Evolutionary conservation across 805 yeast species (phyloP).

Genomic region (Priceomyces haplophilus): DNA sequence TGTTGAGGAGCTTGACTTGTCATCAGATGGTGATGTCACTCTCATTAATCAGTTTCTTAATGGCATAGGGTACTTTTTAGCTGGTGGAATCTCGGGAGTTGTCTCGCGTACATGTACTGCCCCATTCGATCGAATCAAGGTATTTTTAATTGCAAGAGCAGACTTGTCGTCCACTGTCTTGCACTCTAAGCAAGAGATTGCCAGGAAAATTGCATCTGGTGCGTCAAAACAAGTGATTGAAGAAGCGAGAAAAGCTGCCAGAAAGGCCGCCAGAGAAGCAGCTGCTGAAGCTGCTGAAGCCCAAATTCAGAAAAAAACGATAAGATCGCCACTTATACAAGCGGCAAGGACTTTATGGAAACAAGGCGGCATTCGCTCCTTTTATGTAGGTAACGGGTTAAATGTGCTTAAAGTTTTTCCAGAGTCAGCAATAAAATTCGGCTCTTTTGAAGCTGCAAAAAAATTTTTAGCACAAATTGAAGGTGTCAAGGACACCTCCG

Average conservation of each 20-base stretch:
- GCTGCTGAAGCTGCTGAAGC: slow-evolving; percentile 23
- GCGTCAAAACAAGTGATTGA: slow-evolving; percentile 34
- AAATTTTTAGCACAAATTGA: slow-evolving; percentile 68
- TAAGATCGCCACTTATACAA: slow-evolving; percentile 71
- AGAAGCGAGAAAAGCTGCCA: slow-evolving; percentile 29
- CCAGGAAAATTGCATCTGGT: slow-evolving; percentile 33
- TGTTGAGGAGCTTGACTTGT: slow-evolving; percentile 72
- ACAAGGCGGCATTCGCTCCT: slow-evolving; percentile 84
- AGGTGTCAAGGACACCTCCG: slow-evolving; percentile 66
- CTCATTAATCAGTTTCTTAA: slow-evolving; percentile 72
- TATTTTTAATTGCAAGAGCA: slow-evolving; percentile 87
- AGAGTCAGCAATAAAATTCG: slow-evolving; percentile 95
- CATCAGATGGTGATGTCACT: slow-evolving; percentile 91
- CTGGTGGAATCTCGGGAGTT: slow-evolving; percentile 96
- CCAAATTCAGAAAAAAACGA: slow-evolving; percentile 45
- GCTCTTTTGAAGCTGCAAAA: slow-evolving; percentile 88
- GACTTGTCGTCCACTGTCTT: slow-evolving; percentile 70
- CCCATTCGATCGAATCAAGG: slow-evolving; percentile 93
- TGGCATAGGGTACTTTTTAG: slow-evolving; percentile 87
- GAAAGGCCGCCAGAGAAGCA: slow-evolving; percentile 24
- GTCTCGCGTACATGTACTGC: slow-evolving; percentile 96
- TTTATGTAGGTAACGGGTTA: slow-evolving; percentile 93
- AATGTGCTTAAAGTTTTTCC: slow-evolving; percentile 94
- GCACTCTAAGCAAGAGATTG: slow-evolving; percentile 49
- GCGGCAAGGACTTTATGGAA: slow-evolving; percentile 80